Conservation (phyloP, 306 rosid genomes). For the Cucumis melo region DNA sequence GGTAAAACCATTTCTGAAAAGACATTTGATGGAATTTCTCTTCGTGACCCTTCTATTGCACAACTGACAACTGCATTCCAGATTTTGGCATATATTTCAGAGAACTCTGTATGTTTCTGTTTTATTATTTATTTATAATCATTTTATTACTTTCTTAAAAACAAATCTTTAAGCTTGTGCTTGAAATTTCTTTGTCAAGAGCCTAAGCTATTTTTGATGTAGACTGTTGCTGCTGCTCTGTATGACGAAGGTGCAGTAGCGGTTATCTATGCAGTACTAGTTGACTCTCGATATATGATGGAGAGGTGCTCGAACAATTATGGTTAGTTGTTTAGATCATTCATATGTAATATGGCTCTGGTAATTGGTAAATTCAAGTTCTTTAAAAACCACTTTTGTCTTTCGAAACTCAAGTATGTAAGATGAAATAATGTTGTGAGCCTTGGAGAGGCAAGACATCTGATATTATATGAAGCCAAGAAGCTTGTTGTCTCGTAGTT, state of each 20-base stretch:
- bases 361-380: background rate
- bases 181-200: constrained; percentile 7
- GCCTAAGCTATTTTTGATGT: constrained; percentile 22
- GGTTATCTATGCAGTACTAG: constrained; percentile 68
- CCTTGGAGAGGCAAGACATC: background rate
- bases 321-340: constrained; percentile 32
- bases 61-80: constrained; percentile 90
- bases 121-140: background rate
- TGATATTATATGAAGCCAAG: background rate
- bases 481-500: background rate
- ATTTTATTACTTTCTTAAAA: background rate
- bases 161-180: constrained; percentile 5
- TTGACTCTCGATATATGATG: constrained; percentile 83
- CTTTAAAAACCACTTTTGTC: background rate
- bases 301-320: constrained; percentile 87
- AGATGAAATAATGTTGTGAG: background rate
- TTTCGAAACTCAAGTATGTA: background rate
- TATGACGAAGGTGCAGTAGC: constrained; percentile 86
- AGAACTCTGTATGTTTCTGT: constrained; percentile 60
- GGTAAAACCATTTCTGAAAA: constrained; percentile 77
- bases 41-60: constrained; percentile 80
- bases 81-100: constrained; percentile 90
- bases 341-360: background rate
- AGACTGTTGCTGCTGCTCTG: constrained; percentile 72
- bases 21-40: constrained; percentile 82